These are phyloP conservation scores for Apostasia ramifera DNA, from an alignment of 106 monocot species.

Conservation along the genomic window DNA sequence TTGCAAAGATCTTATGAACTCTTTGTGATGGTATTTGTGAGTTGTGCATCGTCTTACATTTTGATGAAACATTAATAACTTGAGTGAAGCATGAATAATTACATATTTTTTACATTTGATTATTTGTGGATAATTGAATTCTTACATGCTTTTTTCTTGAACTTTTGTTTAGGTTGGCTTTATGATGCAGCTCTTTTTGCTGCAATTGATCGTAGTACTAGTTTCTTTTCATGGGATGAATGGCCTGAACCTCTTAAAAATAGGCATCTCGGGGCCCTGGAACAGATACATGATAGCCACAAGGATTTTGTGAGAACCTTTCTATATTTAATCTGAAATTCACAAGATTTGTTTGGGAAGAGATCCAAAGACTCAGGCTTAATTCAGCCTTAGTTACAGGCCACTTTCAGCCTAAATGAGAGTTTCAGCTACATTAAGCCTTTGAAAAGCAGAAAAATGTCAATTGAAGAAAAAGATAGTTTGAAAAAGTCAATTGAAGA, in stretches of 20 bases:
- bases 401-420: too few relatives aligned
- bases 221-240: constrained; percentile 71
- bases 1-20: too few relatives aligned
- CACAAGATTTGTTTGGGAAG: not conserved
- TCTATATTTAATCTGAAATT: not conserved
- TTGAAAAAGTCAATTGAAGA: too few relatives aligned
- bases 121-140: not conserved
- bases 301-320: constrained; percentile 66
- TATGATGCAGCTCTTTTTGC: constrained; percentile 99
- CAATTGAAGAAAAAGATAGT: too few relatives aligned
- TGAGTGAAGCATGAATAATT: not conserved
- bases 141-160: not conserved
- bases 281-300: constrained; percentile 56
- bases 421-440: too few relatives aligned
- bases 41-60: not conserved
- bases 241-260: constrained; percentile 94
- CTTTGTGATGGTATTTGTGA: too few relatives aligned
- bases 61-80: not conserved
- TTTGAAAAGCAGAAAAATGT: too few relatives aligned
- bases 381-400: too few relatives aligned
- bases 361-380: too few relatives aligned
- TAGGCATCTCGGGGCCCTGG: constrained; percentile 82
- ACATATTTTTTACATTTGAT: not conserved
- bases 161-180: constrained; percentile 63
- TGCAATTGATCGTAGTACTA: constrained; percentile 66